These are phyloP conservation scores for Oemleria cerasiformis DNA, from an alignment of 306 rosid genomes.

Conservation along the genomic window DNA sequence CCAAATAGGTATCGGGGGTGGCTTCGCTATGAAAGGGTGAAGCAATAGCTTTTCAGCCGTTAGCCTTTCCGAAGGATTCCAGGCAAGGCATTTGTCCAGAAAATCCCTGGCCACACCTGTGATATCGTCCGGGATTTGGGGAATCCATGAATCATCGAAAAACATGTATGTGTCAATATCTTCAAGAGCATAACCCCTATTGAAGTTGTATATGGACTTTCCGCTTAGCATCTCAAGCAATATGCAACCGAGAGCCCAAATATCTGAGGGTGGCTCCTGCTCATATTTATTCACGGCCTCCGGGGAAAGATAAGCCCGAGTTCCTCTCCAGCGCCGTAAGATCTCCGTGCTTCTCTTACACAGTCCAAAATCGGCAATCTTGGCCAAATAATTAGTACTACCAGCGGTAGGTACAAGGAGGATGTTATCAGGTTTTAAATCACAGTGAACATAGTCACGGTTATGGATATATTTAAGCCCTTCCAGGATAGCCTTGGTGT, in stretches of 20 bases:
- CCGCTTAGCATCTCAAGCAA: conserved; percentile 33
- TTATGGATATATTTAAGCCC: conserved; percentile 16
- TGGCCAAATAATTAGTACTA: conserved; percentile 20
- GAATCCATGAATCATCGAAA: not conserved
- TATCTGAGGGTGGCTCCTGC: conserved; percentile 24
- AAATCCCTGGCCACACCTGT: conserved; percentile 17
- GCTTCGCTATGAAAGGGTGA: not conserved
- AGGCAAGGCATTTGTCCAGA: conserved; percentile 27
- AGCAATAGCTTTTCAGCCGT: conserved; percentile 32
- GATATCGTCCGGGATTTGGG: not conserved
- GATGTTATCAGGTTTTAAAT: conserved; percentile 16
- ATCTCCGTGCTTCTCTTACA: conserved; percentile 20
- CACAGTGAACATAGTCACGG: conserved; percentile 10
- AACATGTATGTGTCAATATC: not conserved
- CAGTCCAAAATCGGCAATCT: conserved; percentile 34
- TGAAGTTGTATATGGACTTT: conserved; percentile 15
- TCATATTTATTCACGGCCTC: conserved; percentile 18
- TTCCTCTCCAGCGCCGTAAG: conserved; percentile 21
- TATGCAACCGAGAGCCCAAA: conserved; percentile 34
- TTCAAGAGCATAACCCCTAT: not conserved
- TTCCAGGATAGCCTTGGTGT: conserved; percentile 1
- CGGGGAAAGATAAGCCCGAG: conserved; percentile 25
- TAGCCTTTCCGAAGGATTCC: conserved; percentile 15
- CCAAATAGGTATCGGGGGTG: no score
- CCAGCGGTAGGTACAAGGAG: conserved; percentile 3